A percentile compares a stretch with the other conserved stretches of the same genome.
These are phyloP conservation scores for Saccharata proteae DNA, from an alignment of 2,329 filamentous ascomycete species.

Conservation along the genomic window DNA sequence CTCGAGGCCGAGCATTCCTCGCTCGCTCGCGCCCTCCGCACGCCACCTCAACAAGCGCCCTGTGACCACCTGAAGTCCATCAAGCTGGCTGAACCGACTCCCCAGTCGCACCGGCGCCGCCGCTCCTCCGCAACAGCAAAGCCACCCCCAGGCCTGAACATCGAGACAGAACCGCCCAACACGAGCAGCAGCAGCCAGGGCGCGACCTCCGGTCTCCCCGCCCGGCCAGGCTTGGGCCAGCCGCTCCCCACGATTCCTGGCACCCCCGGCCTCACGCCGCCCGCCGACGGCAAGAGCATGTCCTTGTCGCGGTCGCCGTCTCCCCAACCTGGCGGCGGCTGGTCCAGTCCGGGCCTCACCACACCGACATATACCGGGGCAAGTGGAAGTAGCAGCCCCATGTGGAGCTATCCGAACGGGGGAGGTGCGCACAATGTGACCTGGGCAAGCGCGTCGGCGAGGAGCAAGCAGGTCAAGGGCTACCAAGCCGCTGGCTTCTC, in stretches of 20 bases:
- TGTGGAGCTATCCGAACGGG: constrained; percentile 33
- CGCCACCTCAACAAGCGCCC: no score
- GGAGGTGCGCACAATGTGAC: constrained; percentile 48
- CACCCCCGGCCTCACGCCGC: constrained; percentile 16
- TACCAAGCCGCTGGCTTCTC: constrained; percentile 60
- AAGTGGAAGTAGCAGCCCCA: constrained; percentile 58
- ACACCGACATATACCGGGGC: constrained; percentile 41
- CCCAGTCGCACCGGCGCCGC: constrained; percentile 28
- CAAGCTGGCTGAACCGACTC: constrained; percentile 27
- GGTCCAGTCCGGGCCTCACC: constrained; percentile 72
- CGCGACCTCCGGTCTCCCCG: constrained; percentile 19
- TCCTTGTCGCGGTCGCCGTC: constrained; percentile 80
- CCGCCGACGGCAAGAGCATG: constrained; percentile 41
- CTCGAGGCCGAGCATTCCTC: no score
- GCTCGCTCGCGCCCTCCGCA: no score
- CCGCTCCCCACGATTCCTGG: constrained; percentile 25
- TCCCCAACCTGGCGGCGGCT: constrained; percentile 71
- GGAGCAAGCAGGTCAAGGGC: constrained; percentile 58
- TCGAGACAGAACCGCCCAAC: constrained; percentile 12
- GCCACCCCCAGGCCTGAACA: constrained; percentile 19
- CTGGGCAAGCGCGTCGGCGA: constrained; percentile 74
- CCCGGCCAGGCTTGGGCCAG: constrained; percentile 19
- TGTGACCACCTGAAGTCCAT: no score
- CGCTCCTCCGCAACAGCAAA: constrained; percentile 27
- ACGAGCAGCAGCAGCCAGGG: constrained; percentile 17